Conservation (phyloP, 1,284 basidiomycete genomes). For the Xanthoconium separans region DNA sequence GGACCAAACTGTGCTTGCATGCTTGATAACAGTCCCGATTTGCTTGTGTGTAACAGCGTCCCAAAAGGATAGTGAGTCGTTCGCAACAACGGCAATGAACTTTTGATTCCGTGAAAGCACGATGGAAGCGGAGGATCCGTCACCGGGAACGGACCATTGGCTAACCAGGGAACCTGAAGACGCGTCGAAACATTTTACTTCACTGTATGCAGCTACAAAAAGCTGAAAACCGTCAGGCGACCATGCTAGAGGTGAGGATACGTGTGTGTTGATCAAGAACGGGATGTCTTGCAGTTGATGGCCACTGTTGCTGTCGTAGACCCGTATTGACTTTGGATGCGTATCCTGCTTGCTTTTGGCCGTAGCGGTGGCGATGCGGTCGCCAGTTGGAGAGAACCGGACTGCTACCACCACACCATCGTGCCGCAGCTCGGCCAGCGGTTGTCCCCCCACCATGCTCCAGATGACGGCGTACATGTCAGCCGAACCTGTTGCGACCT, state of each 20-base stretch:
- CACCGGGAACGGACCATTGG: background rate
- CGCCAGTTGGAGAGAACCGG: background rate
- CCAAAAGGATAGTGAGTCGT: conserved; percentile 1
- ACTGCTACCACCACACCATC: background rate
- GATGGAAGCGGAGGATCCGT: background rate
- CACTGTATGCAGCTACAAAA: background rate
- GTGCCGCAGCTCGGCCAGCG: background rate
- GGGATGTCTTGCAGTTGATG: background rate
- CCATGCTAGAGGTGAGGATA: background rate
- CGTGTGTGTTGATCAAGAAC: background rate
- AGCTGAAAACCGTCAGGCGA: background rate
- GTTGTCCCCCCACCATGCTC: background rate
- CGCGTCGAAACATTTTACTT: background rate
- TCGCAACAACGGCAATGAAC: background rate
- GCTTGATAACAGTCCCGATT: background rate
- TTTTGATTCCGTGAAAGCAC: background rate
- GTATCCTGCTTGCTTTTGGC: background rate
- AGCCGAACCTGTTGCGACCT: background rate
- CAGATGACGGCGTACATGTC: conserved; percentile 1
- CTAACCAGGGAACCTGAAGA: background rate
- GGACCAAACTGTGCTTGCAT: background rate
- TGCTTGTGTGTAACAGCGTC: background rate
- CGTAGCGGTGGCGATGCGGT: conserved; percentile 4
- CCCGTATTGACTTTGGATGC: background rate
- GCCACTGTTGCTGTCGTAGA: background rate